Conservation (phyloP, 108 stramenopile genomes). For the Fistulifera pelliculosa region DNA sequence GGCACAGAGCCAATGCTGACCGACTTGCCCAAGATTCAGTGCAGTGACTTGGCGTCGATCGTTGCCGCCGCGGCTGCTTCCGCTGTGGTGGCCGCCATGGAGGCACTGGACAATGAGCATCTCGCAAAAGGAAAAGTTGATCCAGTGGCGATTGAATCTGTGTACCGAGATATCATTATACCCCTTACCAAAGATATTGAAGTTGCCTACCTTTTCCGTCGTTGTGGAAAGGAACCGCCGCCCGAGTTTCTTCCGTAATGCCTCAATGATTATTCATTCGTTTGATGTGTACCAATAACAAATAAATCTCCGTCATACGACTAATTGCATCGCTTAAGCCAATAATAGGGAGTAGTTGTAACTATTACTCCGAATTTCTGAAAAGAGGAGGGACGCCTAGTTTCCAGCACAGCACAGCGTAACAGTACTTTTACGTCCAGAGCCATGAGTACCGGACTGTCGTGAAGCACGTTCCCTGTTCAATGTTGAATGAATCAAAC, state of each 20-base stretch:
- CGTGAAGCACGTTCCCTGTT: too few species aligned
- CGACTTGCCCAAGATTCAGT: constrained; percentile 29
- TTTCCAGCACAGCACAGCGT: too few species aligned
- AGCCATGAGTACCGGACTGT: too few species aligned
- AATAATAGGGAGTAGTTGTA: too few species aligned
- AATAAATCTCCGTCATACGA: too few species aligned
- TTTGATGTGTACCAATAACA: too few species aligned
- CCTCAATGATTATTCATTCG: too few species aligned
- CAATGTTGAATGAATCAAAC: too few species aligned
- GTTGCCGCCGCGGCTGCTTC: constrained; percentile 70
- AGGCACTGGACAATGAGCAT: constrained; percentile 29
- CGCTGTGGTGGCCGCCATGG: constrained; percentile 67
- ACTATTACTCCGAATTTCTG: too few species aligned
- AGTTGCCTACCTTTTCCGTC: constrained; percentile 90
- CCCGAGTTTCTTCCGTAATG: constrained; percentile 39
- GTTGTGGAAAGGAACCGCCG: constrained; percentile 78
- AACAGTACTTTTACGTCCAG: too few species aligned
- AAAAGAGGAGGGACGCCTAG: too few species aligned
- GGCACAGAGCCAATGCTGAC: constrained; percentile 80
- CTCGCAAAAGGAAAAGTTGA: constrained; percentile 67
- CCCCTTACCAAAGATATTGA: constrained; percentile 98
- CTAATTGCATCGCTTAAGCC: too few species aligned
- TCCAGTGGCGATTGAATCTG: constrained; percentile 80
- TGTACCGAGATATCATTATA: constrained; percentile 93
- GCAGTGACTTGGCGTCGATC: constrained; percentile 36